Evolutionary conservation across 1,139 yeast species (phyloP).

Genomic region (Pichia sp.): DNA sequence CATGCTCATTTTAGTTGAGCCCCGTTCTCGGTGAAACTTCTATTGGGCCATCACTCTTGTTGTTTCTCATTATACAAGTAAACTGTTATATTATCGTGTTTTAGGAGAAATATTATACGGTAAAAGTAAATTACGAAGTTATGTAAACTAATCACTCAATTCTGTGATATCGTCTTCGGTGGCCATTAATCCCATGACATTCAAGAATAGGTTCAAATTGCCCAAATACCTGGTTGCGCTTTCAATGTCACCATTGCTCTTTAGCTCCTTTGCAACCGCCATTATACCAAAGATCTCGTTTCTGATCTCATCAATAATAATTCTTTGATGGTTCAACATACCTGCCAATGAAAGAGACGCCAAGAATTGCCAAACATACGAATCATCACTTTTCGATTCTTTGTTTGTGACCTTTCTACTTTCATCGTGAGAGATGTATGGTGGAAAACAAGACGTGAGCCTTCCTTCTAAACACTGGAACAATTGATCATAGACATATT

Average conservation of each 20-base stretch:
- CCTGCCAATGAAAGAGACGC: slow-evolving; percentile 94
- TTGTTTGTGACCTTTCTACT: slow-evolving; percentile 21
- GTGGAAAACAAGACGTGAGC: slow-evolving; percentile 79
- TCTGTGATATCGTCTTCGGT: slow-evolving; percentile 61
- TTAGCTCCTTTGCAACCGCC: slow-evolving; percentile 69
- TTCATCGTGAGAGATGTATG: slow-evolving; percentile 40
- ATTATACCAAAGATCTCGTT: slow-evolving; percentile 90
- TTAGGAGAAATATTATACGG: no score
- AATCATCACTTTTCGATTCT: slow-evolving; percentile 53
- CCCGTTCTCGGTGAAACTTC: no score
- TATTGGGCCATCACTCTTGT: no score
- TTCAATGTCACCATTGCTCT: slow-evolving; percentile 48
- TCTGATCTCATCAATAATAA: slow-evolving; percentile 90
- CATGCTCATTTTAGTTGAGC: no score
- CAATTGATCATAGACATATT: slow-evolving; percentile 73
- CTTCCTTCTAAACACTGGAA: slow-evolving; percentile 79
- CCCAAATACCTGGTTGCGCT: slow-evolving; percentile 64
- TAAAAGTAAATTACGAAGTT: not conserved
- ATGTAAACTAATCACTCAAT: slow-evolving; percentile 26
- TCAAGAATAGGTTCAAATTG: slow-evolving; percentile 86
- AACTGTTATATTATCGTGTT: no score
- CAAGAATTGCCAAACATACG: slow-evolving; percentile 95
- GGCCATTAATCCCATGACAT: slow-evolving; percentile 96
- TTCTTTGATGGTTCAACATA: slow-evolving; percentile 86
- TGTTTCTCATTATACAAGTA: no score